Evolutionary conservation across 768 basidiomycete genomes (phyloP).

Genomic region (Phanerodontia chrysosporium): DNA sequence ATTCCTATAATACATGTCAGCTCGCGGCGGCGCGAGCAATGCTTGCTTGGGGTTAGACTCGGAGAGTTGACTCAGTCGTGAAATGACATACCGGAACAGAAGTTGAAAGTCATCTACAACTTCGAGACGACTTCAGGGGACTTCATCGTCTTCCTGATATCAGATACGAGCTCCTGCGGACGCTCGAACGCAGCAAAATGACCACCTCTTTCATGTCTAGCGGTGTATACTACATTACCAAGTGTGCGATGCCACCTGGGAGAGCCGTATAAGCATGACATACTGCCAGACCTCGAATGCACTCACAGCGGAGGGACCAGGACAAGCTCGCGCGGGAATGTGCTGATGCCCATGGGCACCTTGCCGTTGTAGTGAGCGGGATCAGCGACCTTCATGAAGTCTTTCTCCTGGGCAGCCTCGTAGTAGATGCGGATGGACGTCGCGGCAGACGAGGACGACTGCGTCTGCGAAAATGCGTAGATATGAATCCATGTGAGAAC

Average conservation of each 20-base stretch:
- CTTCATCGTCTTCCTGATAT: slow-evolving; percentile 25
- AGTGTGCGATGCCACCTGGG: slow-evolving; percentile 11
- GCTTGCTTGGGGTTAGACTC: too few species aligned
- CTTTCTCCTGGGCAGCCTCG: slow-evolving; percentile 28
- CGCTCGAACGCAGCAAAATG: slow-evolving; percentile 28
- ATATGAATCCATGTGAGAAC: slow-evolving; percentile 60
- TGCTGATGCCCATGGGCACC: slow-evolving; percentile 27
- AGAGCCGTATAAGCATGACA: too few species aligned
- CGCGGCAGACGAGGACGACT: slow-evolving; percentile 34
- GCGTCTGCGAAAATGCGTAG: slow-evolving; percentile 55
- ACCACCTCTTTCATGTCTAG: slow-evolving; percentile 22
- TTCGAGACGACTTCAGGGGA: slow-evolving; percentile 12
- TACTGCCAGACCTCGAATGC: not conserved
- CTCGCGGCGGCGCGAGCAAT: not conserved
- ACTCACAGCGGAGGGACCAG: slow-evolving; percentile 19
- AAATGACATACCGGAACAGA: too few species aligned
- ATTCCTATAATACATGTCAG: not conserved
- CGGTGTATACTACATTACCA: slow-evolving; percentile 24
- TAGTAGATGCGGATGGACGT: slow-evolving; percentile 58
- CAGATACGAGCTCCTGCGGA: slow-evolving; percentile 22
- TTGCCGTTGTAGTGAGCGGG: slow-evolving; percentile 8
- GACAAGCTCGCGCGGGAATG: slow-evolving; percentile 26
- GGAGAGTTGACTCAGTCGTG: slow-evolving; percentile 3
- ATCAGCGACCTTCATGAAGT: not conserved
- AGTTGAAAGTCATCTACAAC: slow-evolving; percentile 22